These are phyloP conservation scores for Fusarium brevicatenulatum DNA, from an alignment of 2,329 filamentous ascomycete species.

Conservation along the genomic window DNA sequence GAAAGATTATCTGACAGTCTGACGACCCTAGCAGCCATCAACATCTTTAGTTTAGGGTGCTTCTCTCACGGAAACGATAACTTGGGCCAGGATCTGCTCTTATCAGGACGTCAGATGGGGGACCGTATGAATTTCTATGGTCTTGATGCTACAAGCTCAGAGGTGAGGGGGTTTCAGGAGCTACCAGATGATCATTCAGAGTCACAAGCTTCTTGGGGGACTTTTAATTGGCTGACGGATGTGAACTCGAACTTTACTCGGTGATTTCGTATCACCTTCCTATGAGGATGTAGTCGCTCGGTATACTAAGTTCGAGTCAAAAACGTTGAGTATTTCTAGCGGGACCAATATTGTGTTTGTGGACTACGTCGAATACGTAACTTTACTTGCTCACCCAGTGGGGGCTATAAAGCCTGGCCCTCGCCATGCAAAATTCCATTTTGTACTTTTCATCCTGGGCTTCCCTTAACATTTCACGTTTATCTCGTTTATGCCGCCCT, in stretches of 20 bases:
- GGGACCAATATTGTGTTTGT: background rate
- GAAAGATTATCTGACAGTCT: background rate
- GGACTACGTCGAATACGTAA: background rate
- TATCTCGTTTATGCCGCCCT: background rate
- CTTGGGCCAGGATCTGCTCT: background rate
- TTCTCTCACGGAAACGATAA: background rate
- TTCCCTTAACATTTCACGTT: too few species aligned
- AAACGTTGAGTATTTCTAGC: background rate
- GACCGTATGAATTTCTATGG: background rate
- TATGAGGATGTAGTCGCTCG: background rate
- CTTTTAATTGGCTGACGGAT: background rate
- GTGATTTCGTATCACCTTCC: background rate
- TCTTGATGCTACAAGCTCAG: background rate
- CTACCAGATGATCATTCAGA: rapidly evolving
- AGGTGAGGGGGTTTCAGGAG: background rate
- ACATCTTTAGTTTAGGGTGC: background rate
- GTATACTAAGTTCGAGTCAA: background rate
- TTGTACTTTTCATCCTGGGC: too few species aligned
- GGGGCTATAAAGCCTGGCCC: background rate
- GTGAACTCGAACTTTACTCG: background rate
- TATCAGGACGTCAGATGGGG: background rate
- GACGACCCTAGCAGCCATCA: background rate
- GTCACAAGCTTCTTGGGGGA: background rate
- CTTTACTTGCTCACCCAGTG: background rate
- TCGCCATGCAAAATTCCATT: background rate